phyloP scores from a whole-genome alignment of 331 rosid species.

The Telfairia occidentalis region DNA sequence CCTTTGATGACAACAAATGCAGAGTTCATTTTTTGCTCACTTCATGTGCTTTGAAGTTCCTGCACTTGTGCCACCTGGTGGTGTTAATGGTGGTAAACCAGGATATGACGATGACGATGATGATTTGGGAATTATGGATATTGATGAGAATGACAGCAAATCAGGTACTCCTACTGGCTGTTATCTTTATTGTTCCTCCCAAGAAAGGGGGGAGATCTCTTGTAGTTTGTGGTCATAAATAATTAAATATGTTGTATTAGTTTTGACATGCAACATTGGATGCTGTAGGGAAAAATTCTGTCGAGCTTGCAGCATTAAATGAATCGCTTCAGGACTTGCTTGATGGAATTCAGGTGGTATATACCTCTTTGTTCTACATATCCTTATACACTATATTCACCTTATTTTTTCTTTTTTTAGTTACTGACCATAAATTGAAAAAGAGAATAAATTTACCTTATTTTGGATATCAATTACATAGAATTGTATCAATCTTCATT shows the following conservation, averaged over 20 bases:
- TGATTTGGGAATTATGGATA: constrained; percentile 77
- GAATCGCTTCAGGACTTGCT: constrained; percentile 84
- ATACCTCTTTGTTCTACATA: background rate
- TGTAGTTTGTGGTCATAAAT: background rate
- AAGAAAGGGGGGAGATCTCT: background rate
- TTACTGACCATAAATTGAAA: background rate
- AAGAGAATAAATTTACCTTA: background rate
- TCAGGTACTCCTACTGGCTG: constrained; percentile 22
- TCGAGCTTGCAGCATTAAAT: constrained; percentile 68
- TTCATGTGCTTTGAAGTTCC: constrained; percentile 94
- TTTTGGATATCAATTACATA: background rate
- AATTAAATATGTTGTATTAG: background rate
- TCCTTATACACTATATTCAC: background rate
- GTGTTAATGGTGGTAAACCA: constrained; percentile 50
- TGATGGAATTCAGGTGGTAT: constrained; percentile 83
- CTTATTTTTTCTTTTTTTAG: background rate
- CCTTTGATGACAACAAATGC: constrained; percentile 22
- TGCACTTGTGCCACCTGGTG: constrained; percentile 78
- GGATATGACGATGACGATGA: constrained; percentile 41
- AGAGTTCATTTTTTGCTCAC: constrained; percentile 86
- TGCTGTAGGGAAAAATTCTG: constrained; percentile 42
- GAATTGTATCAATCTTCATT: background rate
- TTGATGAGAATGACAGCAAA: constrained; percentile 56
- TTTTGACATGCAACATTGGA: background rate
- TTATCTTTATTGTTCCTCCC: constrained; percentile 1